Evolutionary conservation across 768 basidiomycete species (phyloP).

Genomic region (Saitozyma sp.): DNA sequence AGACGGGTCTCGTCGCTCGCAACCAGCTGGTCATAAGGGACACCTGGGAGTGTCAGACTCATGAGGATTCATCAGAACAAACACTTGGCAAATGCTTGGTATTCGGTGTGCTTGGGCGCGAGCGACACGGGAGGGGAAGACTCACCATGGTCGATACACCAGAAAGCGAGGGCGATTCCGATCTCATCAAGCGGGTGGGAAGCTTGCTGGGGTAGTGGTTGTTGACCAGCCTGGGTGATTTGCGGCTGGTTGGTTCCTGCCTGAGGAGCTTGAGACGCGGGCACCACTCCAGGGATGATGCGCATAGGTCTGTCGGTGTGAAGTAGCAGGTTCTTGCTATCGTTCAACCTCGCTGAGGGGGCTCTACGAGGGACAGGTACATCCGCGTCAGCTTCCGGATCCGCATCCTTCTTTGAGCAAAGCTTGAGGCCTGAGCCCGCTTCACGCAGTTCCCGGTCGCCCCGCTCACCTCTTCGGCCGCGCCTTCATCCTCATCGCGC

Average conservation of each 20-base stretch:
- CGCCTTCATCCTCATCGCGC: slow-evolving; percentile 12
- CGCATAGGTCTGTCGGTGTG: neutral
- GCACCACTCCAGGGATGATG: neutral
- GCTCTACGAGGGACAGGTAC: neutral
- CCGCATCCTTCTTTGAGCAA: neutral
- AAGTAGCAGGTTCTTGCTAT: neutral
- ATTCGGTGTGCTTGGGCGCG: neutral
- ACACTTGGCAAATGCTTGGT: neutral
- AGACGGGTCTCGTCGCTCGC: slow-evolving; percentile 9
- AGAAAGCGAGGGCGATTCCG: slow-evolving; percentile 2
- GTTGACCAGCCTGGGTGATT: neutral
- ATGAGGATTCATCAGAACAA: neutral
- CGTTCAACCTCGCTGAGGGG: neutral
- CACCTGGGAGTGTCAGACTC: slow-evolving; percentile 2
- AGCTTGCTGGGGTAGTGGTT: neutral
- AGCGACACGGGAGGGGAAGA: neutral
- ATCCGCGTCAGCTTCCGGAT: neutral
- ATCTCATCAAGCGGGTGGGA: neutral
- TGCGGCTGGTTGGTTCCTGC: neutral
- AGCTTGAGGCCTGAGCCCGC: no score
- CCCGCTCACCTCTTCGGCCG: slow-evolving; percentile 12
- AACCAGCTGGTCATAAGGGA: neutral
- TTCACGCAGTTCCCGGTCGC: neutral
- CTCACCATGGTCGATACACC: slow-evolving; percentile 17
- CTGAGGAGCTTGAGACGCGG: neutral